Base-by-base conservation (phyloP, 345 rosid species). In the Moringa oleifera region DNA sequence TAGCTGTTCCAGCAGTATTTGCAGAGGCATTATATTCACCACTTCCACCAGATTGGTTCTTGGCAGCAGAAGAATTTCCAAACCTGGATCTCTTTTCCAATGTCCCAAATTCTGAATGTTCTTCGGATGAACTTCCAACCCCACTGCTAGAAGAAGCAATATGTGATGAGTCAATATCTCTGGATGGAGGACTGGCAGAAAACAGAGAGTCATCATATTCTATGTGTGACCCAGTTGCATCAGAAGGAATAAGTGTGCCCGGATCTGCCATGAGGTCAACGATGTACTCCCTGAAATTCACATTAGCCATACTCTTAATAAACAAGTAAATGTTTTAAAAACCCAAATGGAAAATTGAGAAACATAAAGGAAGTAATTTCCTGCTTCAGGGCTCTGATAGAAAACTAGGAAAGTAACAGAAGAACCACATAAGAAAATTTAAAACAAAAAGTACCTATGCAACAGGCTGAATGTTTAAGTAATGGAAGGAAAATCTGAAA, bases 201-300 rank as follows among this genome's bases (percentile, higher is more conserved):
- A 70, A 82, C 69, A 78, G 75, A 57, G 86, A 59, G 47, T 87
- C 92, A 61, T 79, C 92, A 45, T 70, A 82, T 68, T 80, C 95
- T 69, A 78, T 66, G 66, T 80, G 88, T 69, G 81, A 82, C 61
- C 86, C 89, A 56, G 82, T 87, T 18, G 77, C 79, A 77, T 92
- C 96, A 68, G 96, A 77, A 56, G 98, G 96, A 79, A 92, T 89
- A 73, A 92, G 96, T 49, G 91, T 83, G 57, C 96, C 98, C 25
- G 96, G 98, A 81, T 82, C 98, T 64, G 96, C 96, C 92, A 87
- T 92, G 53, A 92, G 86, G 71, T 92, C 98, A 70, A 92, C 86
- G 55, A 92, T 92, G 81, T 89, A 87, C 85, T 92, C 98, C 92
- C 98, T 92, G 90, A 72, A 83, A 76, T 71, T 68, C 71, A 75